Evolutionary conservation across 108 stramenopile species (phyloP).

Genomic region (Skeletonema costatum): DNA sequence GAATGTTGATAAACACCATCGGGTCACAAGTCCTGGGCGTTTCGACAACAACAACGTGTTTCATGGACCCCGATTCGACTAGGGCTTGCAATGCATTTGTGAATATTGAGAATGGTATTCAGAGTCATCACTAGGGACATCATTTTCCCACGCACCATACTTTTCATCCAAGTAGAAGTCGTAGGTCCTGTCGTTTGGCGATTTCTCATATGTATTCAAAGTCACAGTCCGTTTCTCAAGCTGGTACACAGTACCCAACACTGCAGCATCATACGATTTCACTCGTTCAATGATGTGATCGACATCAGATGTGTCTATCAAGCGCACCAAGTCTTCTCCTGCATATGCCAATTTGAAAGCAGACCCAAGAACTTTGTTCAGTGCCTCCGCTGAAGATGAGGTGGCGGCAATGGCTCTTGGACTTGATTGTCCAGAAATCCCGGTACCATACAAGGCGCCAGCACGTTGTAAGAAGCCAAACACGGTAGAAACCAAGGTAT

Average conservation of each 20-base stretch:
- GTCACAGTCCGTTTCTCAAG: conserved; percentile 67
- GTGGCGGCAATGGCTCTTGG: conserved; percentile 70
- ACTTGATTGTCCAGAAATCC: conserved; percentile 54
- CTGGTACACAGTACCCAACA: conserved; percentile 62
- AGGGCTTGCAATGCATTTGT: conserved; percentile 58
- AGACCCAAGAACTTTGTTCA: conserved; percentile 58
- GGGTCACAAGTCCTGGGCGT: conserved; percentile 51
- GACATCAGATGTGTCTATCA: conserved; percentile 56
- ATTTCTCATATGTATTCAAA: conserved; percentile 63
- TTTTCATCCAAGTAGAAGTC: conserved; percentile 80
- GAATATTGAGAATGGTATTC: conserved; percentile 47
- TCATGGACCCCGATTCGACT: conserved; percentile 43
- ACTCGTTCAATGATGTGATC: conserved; percentile 55
- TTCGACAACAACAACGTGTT: conserved; percentile 69
- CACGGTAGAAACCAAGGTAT: conserved; percentile 63
- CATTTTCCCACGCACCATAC: conserved; percentile 27
- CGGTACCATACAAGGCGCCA: conserved; percentile 74
- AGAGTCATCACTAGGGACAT: conserved; percentile 30
- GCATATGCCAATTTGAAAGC: conserved; percentile 74
- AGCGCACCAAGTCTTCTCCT: conserved; percentile 67
- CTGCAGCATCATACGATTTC: conserved; percentile 60
- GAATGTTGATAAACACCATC: conserved; percentile 43
- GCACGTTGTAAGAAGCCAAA: conserved; percentile 85
- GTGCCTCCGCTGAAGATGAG: conserved; percentile 34
- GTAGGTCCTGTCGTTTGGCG: conserved; percentile 76